These are phyloP conservation scores for Ilex paraguariensis DNA, from an alignment of 305 asterid genomes.

Conservation along the genomic window DNA sequence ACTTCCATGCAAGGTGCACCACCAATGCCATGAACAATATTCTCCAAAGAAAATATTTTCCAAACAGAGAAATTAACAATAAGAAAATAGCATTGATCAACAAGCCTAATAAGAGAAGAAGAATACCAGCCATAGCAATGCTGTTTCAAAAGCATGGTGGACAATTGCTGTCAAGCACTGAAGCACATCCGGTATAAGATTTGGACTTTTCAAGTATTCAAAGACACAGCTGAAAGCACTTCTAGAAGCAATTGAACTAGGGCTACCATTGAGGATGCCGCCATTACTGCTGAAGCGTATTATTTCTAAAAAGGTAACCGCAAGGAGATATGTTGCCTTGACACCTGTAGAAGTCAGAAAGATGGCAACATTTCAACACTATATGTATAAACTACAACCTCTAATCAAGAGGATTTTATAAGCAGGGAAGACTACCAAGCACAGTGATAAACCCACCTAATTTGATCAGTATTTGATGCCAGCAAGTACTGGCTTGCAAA, in stretches of 20 bases:
- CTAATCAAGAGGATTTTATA: background rate
- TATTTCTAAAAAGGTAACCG: conserved; percentile 94
- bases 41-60: background rate
- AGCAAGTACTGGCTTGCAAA: no score
- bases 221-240: conserved; percentile 98
- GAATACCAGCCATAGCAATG: conserved; percentile 85
- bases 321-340: conserved; percentile 98
- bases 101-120: conserved; percentile 9
- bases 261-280: conserved; percentile 88
- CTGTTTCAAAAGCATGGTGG: conserved; percentile 89
- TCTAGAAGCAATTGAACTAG: conserved; percentile 61
- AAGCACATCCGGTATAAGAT: conserved; percentile 89
- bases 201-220: conserved; percentile 94
- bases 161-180: conserved; percentile 97
- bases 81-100: conserved; percentile 11
- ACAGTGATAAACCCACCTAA: conserved; percentile 7
- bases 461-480: background rate
- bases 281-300: conserved; percentile 98
- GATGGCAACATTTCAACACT: background rate
- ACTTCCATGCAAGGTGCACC: background rate
- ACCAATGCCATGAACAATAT: background rate
- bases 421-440: background rate
- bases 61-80: conserved; percentile 3
- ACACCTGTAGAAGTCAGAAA: conserved; percentile 61
- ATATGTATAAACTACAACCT: background rate